These are phyloP conservation scores for Neonectria coccinea DNA, from an alignment of 2,329 filamentous ascomycete genomes.

Conservation along the genomic window DNA sequence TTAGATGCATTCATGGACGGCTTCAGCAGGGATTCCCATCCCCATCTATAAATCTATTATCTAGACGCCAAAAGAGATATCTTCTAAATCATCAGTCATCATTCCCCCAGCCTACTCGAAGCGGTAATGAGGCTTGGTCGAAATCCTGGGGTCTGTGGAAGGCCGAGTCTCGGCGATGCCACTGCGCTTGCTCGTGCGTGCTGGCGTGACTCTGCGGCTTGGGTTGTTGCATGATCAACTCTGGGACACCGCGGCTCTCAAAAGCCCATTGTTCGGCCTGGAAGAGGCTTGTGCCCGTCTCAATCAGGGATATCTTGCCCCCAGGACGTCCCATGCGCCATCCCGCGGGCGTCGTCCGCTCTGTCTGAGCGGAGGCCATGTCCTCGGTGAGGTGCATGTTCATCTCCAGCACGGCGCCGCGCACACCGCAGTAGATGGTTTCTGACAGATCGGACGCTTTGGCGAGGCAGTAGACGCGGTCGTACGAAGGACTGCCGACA, in stretches of 20 bases:
- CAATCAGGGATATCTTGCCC: slow-evolving; percentile 44
- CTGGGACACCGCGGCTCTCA: slow-evolving; percentile 41
- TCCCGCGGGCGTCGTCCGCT: slow-evolving; percentile 38
- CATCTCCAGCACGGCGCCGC: slow-evolving; percentile 60
- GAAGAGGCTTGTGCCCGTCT: slow-evolving; percentile 49
- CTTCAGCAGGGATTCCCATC: slow-evolving; percentile 19
- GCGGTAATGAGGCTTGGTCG: not conserved
- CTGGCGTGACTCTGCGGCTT: slow-evolving; percentile 15
- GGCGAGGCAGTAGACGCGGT: slow-evolving; percentile 60
- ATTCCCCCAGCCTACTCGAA: not conserved
- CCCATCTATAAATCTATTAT: slow-evolving; percentile 21
- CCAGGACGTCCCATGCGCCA: slow-evolving; percentile 41
- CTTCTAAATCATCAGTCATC: slow-evolving; percentile 4
- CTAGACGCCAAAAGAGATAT: slow-evolving; percentile 19
- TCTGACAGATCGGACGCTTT: slow-evolving; percentile 60
- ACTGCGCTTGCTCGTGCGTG: slow-evolving; percentile 25
- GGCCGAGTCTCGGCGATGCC: slow-evolving; percentile 38
- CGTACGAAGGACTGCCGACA: slow-evolving; percentile 51
- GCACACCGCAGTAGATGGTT: slow-evolving; percentile 63
- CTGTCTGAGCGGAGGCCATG: slow-evolving; percentile 1
- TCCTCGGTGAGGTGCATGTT: slow-evolving; percentile 47
- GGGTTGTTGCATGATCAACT: slow-evolving; percentile 38
- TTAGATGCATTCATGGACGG: slow-evolving; percentile 24
- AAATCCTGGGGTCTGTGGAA: slow-evolving; percentile 33
- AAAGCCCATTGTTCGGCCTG: slow-evolving; percentile 37